Evolutionary conservation across 2,329 filamentous ascomycete species (phyloP), one percentile per base, ranked within the genome.

Genomic region (Teratosphaeria destructans): DNA sequence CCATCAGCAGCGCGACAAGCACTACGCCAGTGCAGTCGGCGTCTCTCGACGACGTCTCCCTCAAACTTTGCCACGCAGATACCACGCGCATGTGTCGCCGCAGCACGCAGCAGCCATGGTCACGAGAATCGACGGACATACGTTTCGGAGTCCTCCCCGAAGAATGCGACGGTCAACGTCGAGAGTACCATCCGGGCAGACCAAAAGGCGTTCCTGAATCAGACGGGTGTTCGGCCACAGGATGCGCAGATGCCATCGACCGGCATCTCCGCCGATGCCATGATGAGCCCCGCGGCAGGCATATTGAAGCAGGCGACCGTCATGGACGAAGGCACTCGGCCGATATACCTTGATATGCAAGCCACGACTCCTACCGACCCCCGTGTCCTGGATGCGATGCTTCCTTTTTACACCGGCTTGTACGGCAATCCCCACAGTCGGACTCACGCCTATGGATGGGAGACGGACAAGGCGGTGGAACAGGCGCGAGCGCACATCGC

Each of bases 301-400:
- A 87, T 96, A 54, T 79, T 99, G 63, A 95, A 94, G 78, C 88
- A 96, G 74, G 93, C 92, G 8, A 91, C 90, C 12, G 81, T 96
- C 64, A 89, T 97, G 87, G 92, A 96, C 66, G 86, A 95, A 75
- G 94, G 94, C 60, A 87, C 89, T 63, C 82, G 94, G 61, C 94
- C 94, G 47, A 97, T 99, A 72, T 99, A 99, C 70, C 86, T 99
- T 58, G 94, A 99, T 72, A 96, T 96, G 87, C 94, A 99, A 77
- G 90, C 94, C 39, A 99, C 94, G 1, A 99, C 94, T 0, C 94
- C 94, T 19, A 85, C 94, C 61, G 94, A 99, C 69, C 94, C 94
- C 27, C 85, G 94, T 65, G 94, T 99, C 35, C 82, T 99, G 54
- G 94, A 99, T 74, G 88, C 90, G 59, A 99, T 99, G 94, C 82